phyloP scores from a whole-genome alignment of 192 early-diverging fungal genomes.

The Ramicandelaber brevisporus region DNA sequence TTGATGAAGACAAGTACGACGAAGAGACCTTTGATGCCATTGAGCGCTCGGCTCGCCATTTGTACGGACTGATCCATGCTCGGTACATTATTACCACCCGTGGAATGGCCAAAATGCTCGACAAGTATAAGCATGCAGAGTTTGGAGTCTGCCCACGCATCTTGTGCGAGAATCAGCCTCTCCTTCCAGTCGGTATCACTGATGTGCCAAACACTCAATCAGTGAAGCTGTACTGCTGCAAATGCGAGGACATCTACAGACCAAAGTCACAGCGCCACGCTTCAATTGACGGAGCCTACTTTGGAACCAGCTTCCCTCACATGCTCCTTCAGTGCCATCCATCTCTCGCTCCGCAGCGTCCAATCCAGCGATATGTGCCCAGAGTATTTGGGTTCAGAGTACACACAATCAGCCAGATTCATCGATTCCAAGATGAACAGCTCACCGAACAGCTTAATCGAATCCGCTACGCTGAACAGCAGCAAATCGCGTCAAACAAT shows the following conservation, averaged over 20 bases:
- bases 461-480: no score
- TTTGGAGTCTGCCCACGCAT: constrained; percentile 95
- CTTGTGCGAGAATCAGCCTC: constrained; percentile 66
- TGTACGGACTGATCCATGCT: constrained; percentile 97
- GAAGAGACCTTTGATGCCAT: constrained; percentile 53
- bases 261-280: constrained; percentile 70
- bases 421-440: constrained; percentile 72
- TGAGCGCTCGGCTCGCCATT: constrained; percentile 64
- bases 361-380: constrained; percentile 71
- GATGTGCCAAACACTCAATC: constrained; percentile 62
- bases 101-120: constrained; percentile 83
- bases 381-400: constrained; percentile 95
- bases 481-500: no score
- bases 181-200: constrained; percentile 70
- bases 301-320: constrained; percentile 88
- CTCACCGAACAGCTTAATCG: constrained; percentile 37
- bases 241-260: constrained; percentile 91
- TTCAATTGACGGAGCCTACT: constrained; percentile 84
- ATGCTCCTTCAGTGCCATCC: constrained; percentile 86
- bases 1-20: constrained; percentile 34
- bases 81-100: constrained; percentile 81
- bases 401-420: constrained; percentile 63
- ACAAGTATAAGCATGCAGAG: constrained; percentile 81
- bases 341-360: constrained; percentile 45
- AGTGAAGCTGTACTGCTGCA: constrained; percentile 87